These are phyloP conservation scores for Mycosarcoma maydis DNA, from an alignment of 1,284 basidiomycete species.

Conservation along the genomic window DNA sequence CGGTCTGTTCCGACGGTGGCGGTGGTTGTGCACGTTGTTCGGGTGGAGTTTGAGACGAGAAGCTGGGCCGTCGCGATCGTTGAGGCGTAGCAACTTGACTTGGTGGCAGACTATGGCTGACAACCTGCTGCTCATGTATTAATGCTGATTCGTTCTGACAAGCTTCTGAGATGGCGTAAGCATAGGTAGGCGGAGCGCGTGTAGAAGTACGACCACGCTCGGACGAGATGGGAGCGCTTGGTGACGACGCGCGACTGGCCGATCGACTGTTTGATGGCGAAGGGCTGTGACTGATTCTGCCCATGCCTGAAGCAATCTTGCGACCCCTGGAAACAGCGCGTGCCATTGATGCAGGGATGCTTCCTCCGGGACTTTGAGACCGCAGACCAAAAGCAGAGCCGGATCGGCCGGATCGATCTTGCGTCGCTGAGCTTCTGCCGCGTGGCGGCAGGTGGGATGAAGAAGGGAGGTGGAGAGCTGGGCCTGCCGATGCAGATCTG, in stretches of 20 bases:
- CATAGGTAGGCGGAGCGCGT: constrained; percentile 35
- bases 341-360: constrained; percentile 51
- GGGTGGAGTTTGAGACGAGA: constrained; percentile 21
- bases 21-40: constrained; percentile 7
- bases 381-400: constrained; percentile 46
- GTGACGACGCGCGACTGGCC: constrained; percentile 38
- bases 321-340: constrained; percentile 52
- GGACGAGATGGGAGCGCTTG: constrained; percentile 18
- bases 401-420: constrained; percentile 38
- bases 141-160: constrained; percentile 12
- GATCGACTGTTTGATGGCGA: constrained; percentile 37
- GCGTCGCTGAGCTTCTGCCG: constrained; percentile 32
- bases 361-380: constrained; percentile 40
- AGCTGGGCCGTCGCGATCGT: constrained; percentile 32
- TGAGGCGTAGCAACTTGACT: constrained; percentile 37
- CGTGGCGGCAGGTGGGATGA: constrained; percentile 25
- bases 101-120: constrained; percentile 28
- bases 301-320: constrained; percentile 38
- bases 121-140: constrained; percentile 25
- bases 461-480: constrained; percentile 8
- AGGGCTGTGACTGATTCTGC: constrained; percentile 49
- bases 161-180: constrained; percentile 34
- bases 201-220: constrained; percentile 40
- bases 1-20: constrained; percentile 2
- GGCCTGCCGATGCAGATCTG: constrained; percentile 30